A percentile compares a stretch with the other conserved stretches of the same genome.
phyloP scores from a whole-genome alignment of 257 asterid genomes.

The Cordia subcordata region DNA sequence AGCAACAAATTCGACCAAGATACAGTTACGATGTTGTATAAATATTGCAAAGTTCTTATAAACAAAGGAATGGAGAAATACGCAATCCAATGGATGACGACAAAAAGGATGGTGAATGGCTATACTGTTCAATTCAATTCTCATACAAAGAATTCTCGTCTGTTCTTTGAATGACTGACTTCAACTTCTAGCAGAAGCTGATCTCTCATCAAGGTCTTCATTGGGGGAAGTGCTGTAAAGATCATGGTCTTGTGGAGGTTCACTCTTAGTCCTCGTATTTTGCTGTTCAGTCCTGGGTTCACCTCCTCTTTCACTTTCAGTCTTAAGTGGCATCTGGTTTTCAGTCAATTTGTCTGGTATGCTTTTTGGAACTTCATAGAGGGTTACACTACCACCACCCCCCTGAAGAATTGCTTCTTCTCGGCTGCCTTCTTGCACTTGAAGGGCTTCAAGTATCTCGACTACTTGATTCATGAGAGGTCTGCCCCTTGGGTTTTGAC shows the following conservation, averaged over 20 bases:
- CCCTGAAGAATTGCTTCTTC: conserved; percentile 31
- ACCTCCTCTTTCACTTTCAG: conserved; percentile 30
- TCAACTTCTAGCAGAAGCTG: conserved; percentile 14
- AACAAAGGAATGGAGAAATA: neutral
- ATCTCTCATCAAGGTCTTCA: conserved; percentile 8
- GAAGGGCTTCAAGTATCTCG: conserved; percentile 76
- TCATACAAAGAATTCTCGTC: too few relatives aligned
- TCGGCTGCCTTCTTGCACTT: conserved; percentile 35
- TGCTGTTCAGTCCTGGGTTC: conserved; percentile 21
- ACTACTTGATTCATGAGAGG: conserved; percentile 85
- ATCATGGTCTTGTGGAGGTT: conserved; percentile 53
- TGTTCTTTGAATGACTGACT: neutral
- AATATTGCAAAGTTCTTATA: neutral
- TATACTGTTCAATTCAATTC: too few relatives aligned
- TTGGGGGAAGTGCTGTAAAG: conserved; percentile 41
- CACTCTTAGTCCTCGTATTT: conserved; percentile 62
- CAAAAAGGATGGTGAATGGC: too few relatives aligned
- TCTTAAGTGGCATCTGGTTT: conserved; percentile 11
- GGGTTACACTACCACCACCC: conserved; percentile 55
- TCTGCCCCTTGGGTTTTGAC: conserved; percentile 90
- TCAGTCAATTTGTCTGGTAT: conserved; percentile 12
- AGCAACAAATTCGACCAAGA: too few relatives aligned
- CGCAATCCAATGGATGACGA: too few relatives aligned
- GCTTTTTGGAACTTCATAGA: conserved; percentile 54
- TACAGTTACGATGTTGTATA: neutral